Percentiles rank a stretch among this genome's conserved stretches.
Evolutionary conservation across 306 rosid species (phyloP).

Genomic region (Vigna reflexopilosa): DNA sequence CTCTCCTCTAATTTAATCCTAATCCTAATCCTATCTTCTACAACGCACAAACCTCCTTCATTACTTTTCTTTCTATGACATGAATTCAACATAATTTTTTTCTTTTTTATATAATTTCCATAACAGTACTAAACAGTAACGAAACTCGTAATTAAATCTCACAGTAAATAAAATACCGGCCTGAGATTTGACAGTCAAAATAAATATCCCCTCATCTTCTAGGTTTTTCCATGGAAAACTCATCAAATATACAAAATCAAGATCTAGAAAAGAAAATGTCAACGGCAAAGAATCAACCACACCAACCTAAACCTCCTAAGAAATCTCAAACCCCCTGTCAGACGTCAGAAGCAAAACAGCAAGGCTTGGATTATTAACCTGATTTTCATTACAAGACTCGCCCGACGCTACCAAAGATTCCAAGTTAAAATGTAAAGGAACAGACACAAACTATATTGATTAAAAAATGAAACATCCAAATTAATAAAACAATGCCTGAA

Average conservation of each 20-base stretch:
- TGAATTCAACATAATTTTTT: not conserved
- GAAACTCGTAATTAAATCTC: not conserved
- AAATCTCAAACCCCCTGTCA: not conserved
- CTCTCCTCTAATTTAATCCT: not conserved
- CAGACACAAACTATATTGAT: not conserved
- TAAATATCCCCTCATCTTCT: not conserved
- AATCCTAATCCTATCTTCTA: not conserved
- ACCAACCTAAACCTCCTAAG: not conserved
- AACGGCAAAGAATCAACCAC: too few species aligned
- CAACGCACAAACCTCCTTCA: not conserved
- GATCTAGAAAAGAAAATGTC: conserved; percentile 6
- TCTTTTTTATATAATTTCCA: not conserved
- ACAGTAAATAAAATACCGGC: conserved; percentile 26
- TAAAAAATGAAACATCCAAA: not conserved
- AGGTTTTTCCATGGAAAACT: conserved; percentile 4
- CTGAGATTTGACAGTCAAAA: not conserved
- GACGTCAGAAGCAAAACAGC: conserved; percentile 2
- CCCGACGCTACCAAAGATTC: not conserved
- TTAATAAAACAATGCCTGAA: not conserved
- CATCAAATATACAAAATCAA: not conserved
- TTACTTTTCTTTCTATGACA: not conserved
- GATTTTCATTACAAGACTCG: not conserved
- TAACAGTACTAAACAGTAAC: too few species aligned
- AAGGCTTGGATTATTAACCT: conserved; percentile 4
- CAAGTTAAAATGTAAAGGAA: not conserved